phyloP scores from a whole-genome alignment of 2,329 filamentous ascomycete species.

The Ascochyta fabae region DNA sequence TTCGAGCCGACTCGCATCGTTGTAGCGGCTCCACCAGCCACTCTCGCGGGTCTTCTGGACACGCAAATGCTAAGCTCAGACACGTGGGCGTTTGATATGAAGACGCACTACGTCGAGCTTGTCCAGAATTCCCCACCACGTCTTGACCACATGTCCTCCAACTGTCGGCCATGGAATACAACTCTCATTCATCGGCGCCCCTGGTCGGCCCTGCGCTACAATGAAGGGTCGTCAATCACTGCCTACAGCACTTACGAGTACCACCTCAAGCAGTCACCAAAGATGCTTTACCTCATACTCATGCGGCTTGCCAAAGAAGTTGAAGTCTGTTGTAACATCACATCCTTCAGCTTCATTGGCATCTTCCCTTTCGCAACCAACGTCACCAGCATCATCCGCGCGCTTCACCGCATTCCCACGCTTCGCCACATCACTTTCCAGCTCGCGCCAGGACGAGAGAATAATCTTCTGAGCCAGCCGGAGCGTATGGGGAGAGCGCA shows the following conservation, averaged over 20 bases:
- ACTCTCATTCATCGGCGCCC: constrained; percentile 64
- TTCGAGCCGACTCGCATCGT: constrained; percentile 45
- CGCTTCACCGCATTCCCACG: constrained; percentile 37
- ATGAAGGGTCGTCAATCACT: constrained; percentile 76
- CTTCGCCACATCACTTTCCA: constrained; percentile 48
- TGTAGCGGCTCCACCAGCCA: constrained; percentile 63
- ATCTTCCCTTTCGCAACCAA: constrained; percentile 72
- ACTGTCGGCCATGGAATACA: constrained; percentile 27
- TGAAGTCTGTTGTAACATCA: constrained; percentile 47
- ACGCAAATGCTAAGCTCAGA: constrained; percentile 64
- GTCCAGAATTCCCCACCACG: constrained; percentile 20
- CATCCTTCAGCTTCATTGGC: constrained; percentile 64
- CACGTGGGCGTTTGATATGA: constrained; percentile 68
- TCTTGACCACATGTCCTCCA: constrained; percentile 12
- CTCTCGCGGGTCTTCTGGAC: constrained; percentile 67
- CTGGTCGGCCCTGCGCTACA: constrained; percentile 71
- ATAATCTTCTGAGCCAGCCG: constrained; percentile 47
- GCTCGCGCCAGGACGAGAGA: constrained; percentile 51
- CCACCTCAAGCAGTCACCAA: constrained; percentile 68
- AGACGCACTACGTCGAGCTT: constrained; percentile 66
- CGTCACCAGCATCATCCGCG: constrained; percentile 48
- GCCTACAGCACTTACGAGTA: constrained; percentile 76
- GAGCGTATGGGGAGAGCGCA: constrained; percentile 51
- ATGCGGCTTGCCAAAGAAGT: constrained; percentile 36
- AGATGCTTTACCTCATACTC: constrained; percentile 62